phyloP scores from a whole-genome alignment of 495 filamentous ascomycete genomes.

The Pyrenula aspistea region DNA sequence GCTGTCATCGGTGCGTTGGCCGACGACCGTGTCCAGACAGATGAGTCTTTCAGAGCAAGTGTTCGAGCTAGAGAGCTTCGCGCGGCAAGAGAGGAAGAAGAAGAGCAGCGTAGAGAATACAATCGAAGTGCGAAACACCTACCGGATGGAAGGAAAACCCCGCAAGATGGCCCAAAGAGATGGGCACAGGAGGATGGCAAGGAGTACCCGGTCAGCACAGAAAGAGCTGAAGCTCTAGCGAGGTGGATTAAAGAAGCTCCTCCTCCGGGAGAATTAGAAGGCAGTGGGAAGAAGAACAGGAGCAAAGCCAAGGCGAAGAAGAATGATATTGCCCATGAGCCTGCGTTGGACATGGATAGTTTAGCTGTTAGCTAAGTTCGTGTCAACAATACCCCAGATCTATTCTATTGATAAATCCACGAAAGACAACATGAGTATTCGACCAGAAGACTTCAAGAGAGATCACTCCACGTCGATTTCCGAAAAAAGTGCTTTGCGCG shows the following conservation, averaged over 20 bases:
- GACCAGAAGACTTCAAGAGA: too few relatives aligned
- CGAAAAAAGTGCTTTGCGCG: too few relatives aligned
- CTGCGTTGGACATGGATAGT: too few relatives aligned
- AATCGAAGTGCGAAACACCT: conserved; percentile 10
- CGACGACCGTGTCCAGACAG: conserved; percentile 53
- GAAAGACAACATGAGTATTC: too few relatives aligned
- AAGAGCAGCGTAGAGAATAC: conserved; percentile 20
- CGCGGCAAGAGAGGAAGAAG: conserved; percentile 32
- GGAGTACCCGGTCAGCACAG: conserved; percentile 58
- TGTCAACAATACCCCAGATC: too few relatives aligned
- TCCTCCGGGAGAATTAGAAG: neutral
- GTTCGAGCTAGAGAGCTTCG: conserved; percentile 41
- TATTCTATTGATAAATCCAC: too few relatives aligned
- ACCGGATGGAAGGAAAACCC: conserved; percentile 10
- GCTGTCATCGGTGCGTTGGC: conserved; percentile 51
- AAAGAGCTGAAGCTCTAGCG: conserved; percentile 52
- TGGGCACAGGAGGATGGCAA: conserved; percentile 54
- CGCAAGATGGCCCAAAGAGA: conserved; percentile 31
- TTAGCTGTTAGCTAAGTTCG: too few relatives aligned
- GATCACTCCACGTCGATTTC: too few relatives aligned
- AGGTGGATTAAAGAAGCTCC: conserved; percentile 61
- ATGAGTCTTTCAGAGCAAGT: conserved; percentile 47
- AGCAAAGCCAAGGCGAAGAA: neutral
- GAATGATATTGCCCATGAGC: too few relatives aligned
- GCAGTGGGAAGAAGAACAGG: neutral